Percentiles rank a stretch among this genome's conserved stretches.
These are phyloP conservation scores for Plantago ovata DNA, from an alignment of 257 asterid species.

Conservation along the genomic window DNA sequence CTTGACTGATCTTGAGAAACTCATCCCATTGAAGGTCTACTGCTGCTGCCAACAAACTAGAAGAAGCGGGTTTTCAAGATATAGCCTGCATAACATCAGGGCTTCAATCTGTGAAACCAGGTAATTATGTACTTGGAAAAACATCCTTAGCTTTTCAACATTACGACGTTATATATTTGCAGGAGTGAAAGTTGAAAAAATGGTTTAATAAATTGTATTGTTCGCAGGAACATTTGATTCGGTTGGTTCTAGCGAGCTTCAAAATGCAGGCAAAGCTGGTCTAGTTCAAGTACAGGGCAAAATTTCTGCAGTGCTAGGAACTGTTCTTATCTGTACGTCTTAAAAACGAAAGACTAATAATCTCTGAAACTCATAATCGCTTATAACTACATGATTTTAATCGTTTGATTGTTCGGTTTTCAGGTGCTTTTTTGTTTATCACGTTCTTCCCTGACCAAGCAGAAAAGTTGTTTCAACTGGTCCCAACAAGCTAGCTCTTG, in stretches of 20 bases:
- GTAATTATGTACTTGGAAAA: slow-evolving; percentile 25
- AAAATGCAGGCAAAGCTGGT: slow-evolving; percentile 96
- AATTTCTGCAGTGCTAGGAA: slow-evolving; percentile 85
- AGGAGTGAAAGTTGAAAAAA: too few relatives aligned
- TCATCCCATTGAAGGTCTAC: slow-evolving; percentile 48
- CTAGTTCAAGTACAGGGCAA: slow-evolving; percentile 78
- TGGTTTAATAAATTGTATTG: background rate
- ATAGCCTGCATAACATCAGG: slow-evolving; percentile 88
- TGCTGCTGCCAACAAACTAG: slow-evolving; percentile 72
- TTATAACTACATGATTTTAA: background rate
- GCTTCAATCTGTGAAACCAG: slow-evolving; percentile 76
- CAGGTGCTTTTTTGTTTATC: slow-evolving; percentile 81
- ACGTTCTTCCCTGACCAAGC: slow-evolving; percentile 96
- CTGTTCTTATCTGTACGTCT: slow-evolving; percentile 78
- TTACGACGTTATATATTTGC: too few relatives aligned
- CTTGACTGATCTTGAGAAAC: background rate
- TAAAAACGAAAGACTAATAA: background rate
- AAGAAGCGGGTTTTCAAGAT: slow-evolving; percentile 63
- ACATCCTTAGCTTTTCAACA: too few relatives aligned
- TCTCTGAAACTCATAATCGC: too few relatives aligned
- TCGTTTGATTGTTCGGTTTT: background rate
- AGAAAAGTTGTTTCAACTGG: slow-evolving; percentile 57
- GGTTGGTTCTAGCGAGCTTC: slow-evolving; percentile 79
- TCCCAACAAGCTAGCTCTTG: slow-evolving; percentile 47
- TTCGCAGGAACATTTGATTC: slow-evolving; percentile 71